Evolutionary conservation across 2,329 filamentous ascomycete genomes (phyloP), one percentile per base, ranked within the genome.

Genomic region (Aspergillus sp.): DNA sequence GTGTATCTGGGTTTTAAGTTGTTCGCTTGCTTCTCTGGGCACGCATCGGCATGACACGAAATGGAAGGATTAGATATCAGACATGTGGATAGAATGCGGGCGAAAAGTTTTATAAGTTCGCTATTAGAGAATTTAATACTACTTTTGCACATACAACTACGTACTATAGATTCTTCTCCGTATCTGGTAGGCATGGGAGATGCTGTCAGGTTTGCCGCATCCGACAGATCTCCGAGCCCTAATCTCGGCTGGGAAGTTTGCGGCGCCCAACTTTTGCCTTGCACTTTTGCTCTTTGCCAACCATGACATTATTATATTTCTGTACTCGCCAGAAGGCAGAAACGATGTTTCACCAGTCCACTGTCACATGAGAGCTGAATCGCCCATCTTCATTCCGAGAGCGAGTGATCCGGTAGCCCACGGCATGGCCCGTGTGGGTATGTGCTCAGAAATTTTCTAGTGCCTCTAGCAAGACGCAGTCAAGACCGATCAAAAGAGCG

Each of bases 111-210:
- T 43, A 49, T 36, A 45, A 49, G 45, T 44, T 54, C 36, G 53
- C 38, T 56, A 56, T 30, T 48, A 57, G 48, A 55, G 34, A 24
- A 55, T 48, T 42, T 48, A 48, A 48, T 48, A 48, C 45, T 30
- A 15, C 34, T 36, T 18, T 52, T 26, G 36, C 48, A 43, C 39
- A 18, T 30, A 43, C 39, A 18, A 11, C 30, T 7, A n/a, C n/a
- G n/a, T 47, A 17, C 15, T 47, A 8, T 26, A 20, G 18, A 13
- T 26, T 13, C 22, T 30, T 30, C 26, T 11, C 26, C 11, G 26
- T 30, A 30, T 9, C 9, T 30, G 8, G 26, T 3, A 30, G n/a
- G n/a, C n/a, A 24, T 24, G 22, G 22, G 22, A 24, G 22, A 24
- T 24, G 22, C 22, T 24, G 22, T 24, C 22, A 24, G 11, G 34